Evolutionary conservation across 163 green algal genomes (phyloP), one percentile per base, ranked within the genome.

Genomic region (Scenedesmus sp.): DNA sequence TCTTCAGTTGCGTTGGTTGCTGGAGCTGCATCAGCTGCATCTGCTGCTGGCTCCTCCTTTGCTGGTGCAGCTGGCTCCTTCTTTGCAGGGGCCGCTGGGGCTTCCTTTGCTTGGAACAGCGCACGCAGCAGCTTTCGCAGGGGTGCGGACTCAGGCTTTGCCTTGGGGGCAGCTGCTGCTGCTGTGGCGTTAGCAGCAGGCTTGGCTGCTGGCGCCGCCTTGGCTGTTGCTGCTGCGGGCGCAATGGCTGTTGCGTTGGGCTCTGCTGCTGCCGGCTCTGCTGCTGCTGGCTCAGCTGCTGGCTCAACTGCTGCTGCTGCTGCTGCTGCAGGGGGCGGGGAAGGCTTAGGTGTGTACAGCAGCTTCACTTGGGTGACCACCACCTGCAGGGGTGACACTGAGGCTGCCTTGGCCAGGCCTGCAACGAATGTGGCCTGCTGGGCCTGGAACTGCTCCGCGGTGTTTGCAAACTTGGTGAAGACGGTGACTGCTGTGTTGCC

Each of bases 391-490:
- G 81, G 64, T 79, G 64, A 86, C 52, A 92, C 81, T 52, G 66
- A 79, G 23, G 82, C 81, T 62, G 81, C 89, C 26, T 74, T 84
- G 26, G 89, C 89, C 18, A 92, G 13, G 83, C 23, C 67, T n/a
- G 81, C 62, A 15, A 66, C 84, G 54, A 62, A 92, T 12, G 59
- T 64, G 23, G 13, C 13, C 81, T 88, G 89, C 64, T 89, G 59
- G 4, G 64, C 82, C 64, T 84, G 62, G 55, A 92, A 92, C 81
- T 89, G 82, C 54, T 89, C 81, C 9, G 66, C 64, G 23, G 81
- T 89, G 89, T 92, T 88, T 9, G 66, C 82, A 70, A 92, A 62
- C n/a, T 82, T 88, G 16, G 56, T n/a, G 18, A 89, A 54, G n/a
- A 92, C 26, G 3, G 54, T 59, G 23, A 92, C 81, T 3, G 89